These are phyloP conservation scores for Picea abies DNA, from an alignment of 83 land plant genomes.

Conservation along the genomic window DNA sequence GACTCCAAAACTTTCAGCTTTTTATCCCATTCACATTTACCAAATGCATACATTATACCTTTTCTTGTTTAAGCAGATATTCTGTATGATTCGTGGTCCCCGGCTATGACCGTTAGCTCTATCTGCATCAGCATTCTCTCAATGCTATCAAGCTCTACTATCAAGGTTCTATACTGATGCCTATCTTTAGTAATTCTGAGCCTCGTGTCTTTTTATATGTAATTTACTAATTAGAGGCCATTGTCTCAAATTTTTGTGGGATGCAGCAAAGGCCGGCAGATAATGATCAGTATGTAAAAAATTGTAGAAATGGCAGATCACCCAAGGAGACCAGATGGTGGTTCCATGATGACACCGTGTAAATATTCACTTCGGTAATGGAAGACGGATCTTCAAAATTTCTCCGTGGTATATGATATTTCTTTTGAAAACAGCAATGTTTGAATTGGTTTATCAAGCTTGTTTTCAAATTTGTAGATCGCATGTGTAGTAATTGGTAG, in stretches of 20 bases:
- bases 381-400: not conserved
- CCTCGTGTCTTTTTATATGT: not conserved
- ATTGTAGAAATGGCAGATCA: conserved; percentile 85
- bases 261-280: conserved; percentile 89
- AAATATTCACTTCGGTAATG: not conserved
- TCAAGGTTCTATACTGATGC: conserved; percentile 30
- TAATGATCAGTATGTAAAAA: conserved; percentile 82
- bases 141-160: conserved; percentile 56
- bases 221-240: not conserved
- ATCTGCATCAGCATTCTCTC: conserved; percentile 65
- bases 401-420: not conserved
- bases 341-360: conserved; percentile 95
- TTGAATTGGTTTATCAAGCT: not conserved
- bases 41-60: conserved; percentile 84
- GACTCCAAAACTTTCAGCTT: conserved; percentile 49
- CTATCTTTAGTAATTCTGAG: not conserved
- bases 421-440: not conserved
- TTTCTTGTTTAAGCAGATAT: conserved; percentile 69
- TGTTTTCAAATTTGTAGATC: conserved; percentile 1
- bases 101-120: conserved; percentile 66
- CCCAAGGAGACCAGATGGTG: conserved; percentile 96
- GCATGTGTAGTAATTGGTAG: not conserved
- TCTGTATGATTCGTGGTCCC: conserved; percentile 62
- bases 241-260: conserved; percentile 8
- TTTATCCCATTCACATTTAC: conserved; percentile 85